Evolutionary conservation across 257 asterid genomes (phyloP), one percentile per base, ranked within the genome.

Genomic region (Penstemon eatonii): DNA sequence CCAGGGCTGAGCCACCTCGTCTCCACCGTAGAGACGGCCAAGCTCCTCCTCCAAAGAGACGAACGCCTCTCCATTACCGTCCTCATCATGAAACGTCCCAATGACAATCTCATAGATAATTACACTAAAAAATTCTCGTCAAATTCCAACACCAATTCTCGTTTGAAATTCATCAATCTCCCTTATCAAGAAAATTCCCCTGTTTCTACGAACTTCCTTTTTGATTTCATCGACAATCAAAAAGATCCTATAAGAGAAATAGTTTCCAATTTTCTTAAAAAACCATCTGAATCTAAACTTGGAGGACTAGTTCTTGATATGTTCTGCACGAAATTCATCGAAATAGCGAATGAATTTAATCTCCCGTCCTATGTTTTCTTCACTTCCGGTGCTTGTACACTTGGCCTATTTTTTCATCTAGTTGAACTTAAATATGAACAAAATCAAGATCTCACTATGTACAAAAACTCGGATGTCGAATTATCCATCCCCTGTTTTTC

Each of bases 291-390:
- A 8, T 4, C 6, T 2, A 36, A 38, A 33, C 6, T 75, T 4
- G 79, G 78, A 6, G 87, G 85, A 0, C 60, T 82, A 2, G 78
- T 77, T 5, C 15, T 84, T 3, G 84, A 80, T 60, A 54, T 80
- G 80, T 75, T 80, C 18, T 83, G 80, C 50, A 69, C 78, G 4
- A 0, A 65, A 6, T 7, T 81, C 55, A 62, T 62, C 10, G 67
- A 62, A 6, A 55, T 62, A 6, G 67, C 19, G 13, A 62, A 62
- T 12, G 67, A 62, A 19, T 9, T 79, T 25, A 73, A 67, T 0
- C 2, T 75, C 1, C 76, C 78, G 0, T 39, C 67, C 0, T 79
- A 63, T 37, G 70, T 72, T 13, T 68, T 75, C 78, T 79, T 54
- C 60, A 15, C 80, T 0, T 75, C 80, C 0, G 53, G 80, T 7